Evolutionary conservation across 2,329 filamentous ascomycete species (phyloP), one percentile per base, ranked within the genome.

Genomic region (Trichoderma sp.): DNA sequence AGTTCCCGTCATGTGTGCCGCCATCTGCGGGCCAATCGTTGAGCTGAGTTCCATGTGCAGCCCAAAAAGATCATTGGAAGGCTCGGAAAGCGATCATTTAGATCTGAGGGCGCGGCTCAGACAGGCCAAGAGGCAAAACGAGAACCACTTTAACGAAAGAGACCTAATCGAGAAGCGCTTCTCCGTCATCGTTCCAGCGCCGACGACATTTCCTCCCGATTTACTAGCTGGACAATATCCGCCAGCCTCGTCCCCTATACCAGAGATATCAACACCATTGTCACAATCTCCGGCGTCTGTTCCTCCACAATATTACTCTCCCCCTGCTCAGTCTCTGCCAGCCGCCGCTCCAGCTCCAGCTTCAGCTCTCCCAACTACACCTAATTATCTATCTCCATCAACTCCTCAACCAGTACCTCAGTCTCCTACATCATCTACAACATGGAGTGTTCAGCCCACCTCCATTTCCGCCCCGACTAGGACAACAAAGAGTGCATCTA

Each of bases 1-100:
- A 31, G 83, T 86, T 18, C 85, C 85, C 38, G 75, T 85, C 27
- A 79, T 81, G 71, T 86, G 85, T 75, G 84, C 84, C 45, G 83
- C 82, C 53, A 85, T 86, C 69, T 86, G 85, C 79, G 85, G 84
- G 5, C 85, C 85, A 69, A 83, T 86, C 66, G 84, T 86, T 74
- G 85, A 86, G 79, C 78, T 86, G n/a, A 83, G 83, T 38, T 79
- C 79, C 11, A 81, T 82, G 62, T 86, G 85, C 80, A 81, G 81
- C 76, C 75, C 76, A 24, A 56, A 59, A 29, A 59, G 66, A 12
- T 71, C 35, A 14, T 24, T 33, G 45, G 72, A 16, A 35, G 59
- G 38, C 0, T 6, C 31, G 3, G 21, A 38, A 12, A 38, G 24
- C n/a, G 5, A 27, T 18, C 11, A 5, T 18, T 7, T 29, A 2